Base-by-base conservation (phyloP, 768 basidiomycete genomes). In the Mycena maculata region DNA sequence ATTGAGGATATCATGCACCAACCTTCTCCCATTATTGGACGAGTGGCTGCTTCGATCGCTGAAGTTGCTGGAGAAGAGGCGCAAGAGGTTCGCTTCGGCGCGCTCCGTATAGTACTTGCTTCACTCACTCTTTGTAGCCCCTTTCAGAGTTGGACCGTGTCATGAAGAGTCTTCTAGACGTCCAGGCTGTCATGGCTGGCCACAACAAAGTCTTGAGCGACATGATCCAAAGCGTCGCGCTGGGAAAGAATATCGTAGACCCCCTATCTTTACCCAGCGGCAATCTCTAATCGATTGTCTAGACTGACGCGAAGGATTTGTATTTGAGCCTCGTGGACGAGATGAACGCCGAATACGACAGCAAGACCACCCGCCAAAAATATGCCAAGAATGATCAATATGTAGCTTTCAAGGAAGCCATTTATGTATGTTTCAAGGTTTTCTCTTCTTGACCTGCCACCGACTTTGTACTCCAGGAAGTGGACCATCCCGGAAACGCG, bases 311-410 rank as follows among this genome's bases (percentile, higher is more conserved):
- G 10, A 74, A 86, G 9, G 80, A 83, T 11, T 74, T 70, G 30
- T 96, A 93, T 72, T 76, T 85, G 52, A 71, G 71, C 25, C 84
- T 76, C n/a, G 81, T 88, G 0, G 75, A 83, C 52, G 76, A 75
- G 18, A 76, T 75, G 42, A 73, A 84, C 45, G 78, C 84, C 8
- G 81, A 79, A 30, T 92, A 93, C 75, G 70, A 80, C 2, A 74
- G 74, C 30, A 88, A 87, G 79, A 95, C 94, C 0, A 81, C 88
- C 9, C 87, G 94, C 11, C 92, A 96, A 76, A 94, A 91, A 75
- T 96, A 94, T 74, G 86, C 85, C 18, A 90, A 90, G 52, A 78
- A 82, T 54, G 81, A 87, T 0, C 76, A 81, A 25, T 96, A 95
- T 71, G 71, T 77, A 16, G 73, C 81, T 22, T 95, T 93, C 80